phyloP scores from a whole-genome alignment of 2,329 filamentous ascomycete species.

The Fusarium sp. region DNA sequence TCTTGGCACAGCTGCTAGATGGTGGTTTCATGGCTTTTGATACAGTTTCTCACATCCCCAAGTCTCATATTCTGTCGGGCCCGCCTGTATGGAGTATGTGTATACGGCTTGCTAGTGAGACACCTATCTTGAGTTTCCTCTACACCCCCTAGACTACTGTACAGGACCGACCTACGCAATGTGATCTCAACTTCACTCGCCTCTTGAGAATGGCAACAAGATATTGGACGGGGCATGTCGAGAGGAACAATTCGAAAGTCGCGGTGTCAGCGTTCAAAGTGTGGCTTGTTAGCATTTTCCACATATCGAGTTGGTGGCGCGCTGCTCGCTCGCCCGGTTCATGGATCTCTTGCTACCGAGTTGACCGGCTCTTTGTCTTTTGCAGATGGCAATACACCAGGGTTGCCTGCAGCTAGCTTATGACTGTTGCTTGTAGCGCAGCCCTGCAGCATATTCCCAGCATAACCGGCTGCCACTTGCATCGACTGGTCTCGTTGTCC shows the following conservation, averaged over 20 bases:
- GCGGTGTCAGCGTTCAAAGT: slow-evolving; percentile 16
- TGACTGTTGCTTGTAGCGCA: slow-evolving; percentile 29
- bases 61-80: not conserved
- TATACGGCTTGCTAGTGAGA: slow-evolving; percentile 14
- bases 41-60: slow-evolving; percentile 3
- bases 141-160: slow-evolving; percentile 2
- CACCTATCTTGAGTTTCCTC: not conserved
- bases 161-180: not conserved
- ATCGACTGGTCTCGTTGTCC: slow-evolving; percentile 27
- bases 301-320: slow-evolving; percentile 32
- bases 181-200: slow-evolving; percentile 22
- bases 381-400: slow-evolving; percentile 27
- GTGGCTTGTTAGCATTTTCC: slow-evolving; percentile 29
- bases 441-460: slow-evolving; percentile 29
- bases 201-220: slow-evolving; percentile 13
- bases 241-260: slow-evolving; percentile 1
- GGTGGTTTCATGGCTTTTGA: slow-evolving; percentile 4
- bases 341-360: slow-evolving; percentile 11
- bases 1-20: slow-evolving; percentile 4
- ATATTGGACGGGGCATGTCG: slow-evolving; percentile 15
- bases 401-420: slow-evolving; percentile 20
- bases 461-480: slow-evolving; percentile 19
- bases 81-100: not conserved
- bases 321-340: slow-evolving; percentile 10
- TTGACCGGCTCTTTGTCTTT: slow-evolving; percentile 21